These are phyloP conservation scores for Phytophthora brassicae DNA, from an alignment of 352 stramenopile species.

Conservation along the genomic window DNA sequence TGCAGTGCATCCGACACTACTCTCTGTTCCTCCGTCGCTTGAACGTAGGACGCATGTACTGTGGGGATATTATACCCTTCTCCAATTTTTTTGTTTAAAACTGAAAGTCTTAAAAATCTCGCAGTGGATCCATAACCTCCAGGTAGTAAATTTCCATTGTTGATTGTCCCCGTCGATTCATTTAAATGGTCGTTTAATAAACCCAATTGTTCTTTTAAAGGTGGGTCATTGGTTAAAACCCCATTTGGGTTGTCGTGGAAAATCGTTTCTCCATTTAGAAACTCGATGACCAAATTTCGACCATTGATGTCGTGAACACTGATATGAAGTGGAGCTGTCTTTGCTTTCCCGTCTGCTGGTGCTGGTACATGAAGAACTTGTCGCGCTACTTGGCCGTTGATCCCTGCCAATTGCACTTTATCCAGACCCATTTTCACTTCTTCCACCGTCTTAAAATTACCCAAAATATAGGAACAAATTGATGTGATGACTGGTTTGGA, in stretches of 20 bases:
- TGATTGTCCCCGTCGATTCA: slow-evolving; percentile 15
- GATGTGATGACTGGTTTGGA: slow-evolving; percentile 59
- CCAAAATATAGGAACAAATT: slow-evolving; percentile 69
- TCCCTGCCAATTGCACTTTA: slow-evolving; percentile 57
- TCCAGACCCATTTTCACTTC: slow-evolving; percentile 55
- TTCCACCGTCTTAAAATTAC: slow-evolving; percentile 64
- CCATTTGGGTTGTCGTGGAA: slow-evolving; percentile 66
- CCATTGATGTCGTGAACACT: slow-evolving; percentile 64
- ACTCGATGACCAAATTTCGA: slow-evolving; percentile 71
- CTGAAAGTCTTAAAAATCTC: slow-evolving; percentile 65
- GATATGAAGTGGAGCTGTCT: slow-evolving; percentile 59
- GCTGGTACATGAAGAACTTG: slow-evolving; percentile 21
- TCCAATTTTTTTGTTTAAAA: slow-evolving; percentile 53
- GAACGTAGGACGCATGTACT: slow-evolving; percentile 44
- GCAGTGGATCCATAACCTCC: slow-evolving; percentile 57
- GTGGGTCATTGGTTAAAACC: slow-evolving; percentile 74
- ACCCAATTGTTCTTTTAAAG: slow-evolving; percentile 47
- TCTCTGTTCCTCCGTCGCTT: slow-evolving; percentile 56
- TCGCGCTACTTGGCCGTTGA: slow-evolving; percentile 37
- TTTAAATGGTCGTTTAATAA: slow-evolving; percentile 32
- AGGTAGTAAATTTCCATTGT: slow-evolving; percentile 28
- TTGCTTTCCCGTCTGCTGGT: slow-evolving; percentile 18
- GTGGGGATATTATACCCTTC: slow-evolving; percentile 40
- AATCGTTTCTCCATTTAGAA: slow-evolving; percentile 51
- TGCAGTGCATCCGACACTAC: slow-evolving; percentile 58